Evolutionary conservation across 192 early-diverging fungal genomes (phyloP).

Genomic region (Rhizophagus prolifer): DNA sequence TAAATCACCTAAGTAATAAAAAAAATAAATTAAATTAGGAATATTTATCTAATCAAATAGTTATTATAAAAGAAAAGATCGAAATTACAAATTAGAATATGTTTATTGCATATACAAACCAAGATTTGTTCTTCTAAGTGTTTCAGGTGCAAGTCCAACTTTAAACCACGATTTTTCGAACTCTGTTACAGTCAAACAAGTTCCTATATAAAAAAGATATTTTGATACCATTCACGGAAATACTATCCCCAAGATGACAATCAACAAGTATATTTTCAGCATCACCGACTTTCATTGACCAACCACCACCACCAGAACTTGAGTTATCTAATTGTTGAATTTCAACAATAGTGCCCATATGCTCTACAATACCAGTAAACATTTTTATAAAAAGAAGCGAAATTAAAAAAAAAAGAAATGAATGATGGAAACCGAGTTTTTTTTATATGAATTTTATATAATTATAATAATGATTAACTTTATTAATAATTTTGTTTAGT

Average conservation of each 20-base stretch:
- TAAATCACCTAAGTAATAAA: slow-evolving; percentile 54
- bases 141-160: slow-evolving; percentile 91
- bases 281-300: slow-evolving; percentile 77
- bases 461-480: too few relatives aligned
- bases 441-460: too few relatives aligned
- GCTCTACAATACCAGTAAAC: slow-evolving; percentile 99
- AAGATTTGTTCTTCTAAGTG: slow-evolving; percentile 88
- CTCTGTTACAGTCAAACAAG: slow-evolving; percentile 96
- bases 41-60: neutral
- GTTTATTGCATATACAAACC: slow-evolving; percentile 44
- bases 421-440: too few relatives aligned
- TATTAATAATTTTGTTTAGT: too few relatives aligned
- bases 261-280: slow-evolving; percentile 74
- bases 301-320: slow-evolving; percentile 81
- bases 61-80: neutral
- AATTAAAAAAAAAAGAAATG: too few relatives aligned
- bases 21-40: neutral
- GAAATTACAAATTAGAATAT: too few relatives aligned
- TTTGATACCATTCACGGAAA: slow-evolving; percentile 86
- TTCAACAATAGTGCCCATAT: slow-evolving; percentile 73
- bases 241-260: slow-evolving; percentile 91
- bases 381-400: slow-evolving; percentile 42
- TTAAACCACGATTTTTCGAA: slow-evolving; percentile 83
- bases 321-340: slow-evolving; percentile 71
- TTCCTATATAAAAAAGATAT: slow-evolving; percentile 49